These are phyloP conservation scores for Globisporangium viniferum DNA, from an alignment of 352 stramenopile species.

Conservation along the genomic window DNA sequence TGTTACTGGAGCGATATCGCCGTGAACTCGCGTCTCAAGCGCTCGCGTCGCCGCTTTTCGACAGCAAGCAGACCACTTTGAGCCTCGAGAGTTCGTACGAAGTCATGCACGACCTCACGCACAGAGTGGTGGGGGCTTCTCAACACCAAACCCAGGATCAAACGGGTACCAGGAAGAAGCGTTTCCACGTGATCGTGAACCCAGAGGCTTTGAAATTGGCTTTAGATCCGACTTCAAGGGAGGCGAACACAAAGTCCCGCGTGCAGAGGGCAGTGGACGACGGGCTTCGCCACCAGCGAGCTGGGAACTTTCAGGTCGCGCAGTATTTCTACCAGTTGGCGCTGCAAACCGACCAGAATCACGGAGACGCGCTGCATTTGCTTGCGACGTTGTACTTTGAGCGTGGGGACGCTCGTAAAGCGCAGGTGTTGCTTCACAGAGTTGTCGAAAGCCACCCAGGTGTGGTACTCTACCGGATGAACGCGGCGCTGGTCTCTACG, in stretches of 20 bases:
- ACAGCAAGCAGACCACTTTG: slow-evolving; percentile 46
- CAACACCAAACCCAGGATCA: neutral
- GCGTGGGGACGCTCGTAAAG: slow-evolving; percentile 14
- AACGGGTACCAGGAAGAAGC: neutral
- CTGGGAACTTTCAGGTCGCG: slow-evolving; percentile 20
- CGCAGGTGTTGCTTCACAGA: slow-evolving; percentile 19
- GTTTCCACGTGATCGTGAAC: slow-evolving; percentile 47
- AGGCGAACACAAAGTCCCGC: slow-evolving; percentile 9
- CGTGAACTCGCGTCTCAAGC: slow-evolving; percentile 25
- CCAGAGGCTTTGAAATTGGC: slow-evolving; percentile 7
- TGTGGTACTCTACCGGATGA: slow-evolving; percentile 29
- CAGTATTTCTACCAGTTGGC: slow-evolving; percentile 31
- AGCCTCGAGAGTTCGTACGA: slow-evolving; percentile 75
- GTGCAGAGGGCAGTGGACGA: slow-evolving; percentile 19
- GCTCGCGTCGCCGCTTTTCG: slow-evolving; percentile 64
- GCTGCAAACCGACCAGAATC: slow-evolving; percentile 4
- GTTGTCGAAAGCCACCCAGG: slow-evolving; percentile 22
- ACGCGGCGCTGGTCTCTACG: slow-evolving; percentile 1
- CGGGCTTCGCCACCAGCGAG: slow-evolving; percentile 31
- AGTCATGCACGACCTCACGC: slow-evolving; percentile 54
- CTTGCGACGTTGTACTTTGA: slow-evolving; percentile 34
- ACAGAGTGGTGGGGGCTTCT: slow-evolving; percentile 17
- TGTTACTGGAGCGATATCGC: slow-evolving; percentile 28
- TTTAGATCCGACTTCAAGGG: neutral
- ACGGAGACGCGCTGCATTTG: slow-evolving; percentile 45